A percentile compares a stretch with the other conserved stretches of the same genome.
Conservation (phyloP, 805 yeast species). For the Saturnispora zaruensis region DNA sequence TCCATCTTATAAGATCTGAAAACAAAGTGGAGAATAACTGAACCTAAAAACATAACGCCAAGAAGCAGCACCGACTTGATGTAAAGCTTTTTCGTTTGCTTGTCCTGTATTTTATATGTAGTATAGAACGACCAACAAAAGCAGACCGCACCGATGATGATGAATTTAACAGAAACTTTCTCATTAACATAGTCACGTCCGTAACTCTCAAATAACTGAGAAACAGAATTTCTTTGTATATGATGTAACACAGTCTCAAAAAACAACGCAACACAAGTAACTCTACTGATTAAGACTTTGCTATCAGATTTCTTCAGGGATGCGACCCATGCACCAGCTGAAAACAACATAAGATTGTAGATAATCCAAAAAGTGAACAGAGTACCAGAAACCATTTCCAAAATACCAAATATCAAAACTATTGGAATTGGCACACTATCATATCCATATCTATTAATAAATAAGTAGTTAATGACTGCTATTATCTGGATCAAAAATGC, state of each 20-base stretch:
- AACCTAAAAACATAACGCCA: not conserved
- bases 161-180: constrained; percentile 21
- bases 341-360: constrained; percentile 25
- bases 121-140: not conserved
- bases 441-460: not conserved
- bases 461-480: not conserved
- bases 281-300: constrained; percentile 15
- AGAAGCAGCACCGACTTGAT: not conserved
- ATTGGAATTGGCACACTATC: constrained; percentile 9
- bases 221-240: constrained; percentile 23
- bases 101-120: not conserved
- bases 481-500: not conserved
- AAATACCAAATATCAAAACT: constrained; percentile 17
- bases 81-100: not conserved
- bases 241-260: constrained; percentile 25
- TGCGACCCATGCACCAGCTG: constrained; percentile 21
- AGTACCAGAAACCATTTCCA: constrained; percentile 19
- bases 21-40: no score
- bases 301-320: constrained; percentile 3
- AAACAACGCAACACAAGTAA: constrained; percentile 16
- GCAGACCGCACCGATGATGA: constrained; percentile 14
- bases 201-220: constrained; percentile 22
- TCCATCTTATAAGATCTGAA: not conserved
- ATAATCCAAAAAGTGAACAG: constrained; percentile 25
- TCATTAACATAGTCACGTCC: constrained; percentile 16